Conservation (phyloP, 345 rosid genomes). For the Dipteronia sinensis region DNA sequence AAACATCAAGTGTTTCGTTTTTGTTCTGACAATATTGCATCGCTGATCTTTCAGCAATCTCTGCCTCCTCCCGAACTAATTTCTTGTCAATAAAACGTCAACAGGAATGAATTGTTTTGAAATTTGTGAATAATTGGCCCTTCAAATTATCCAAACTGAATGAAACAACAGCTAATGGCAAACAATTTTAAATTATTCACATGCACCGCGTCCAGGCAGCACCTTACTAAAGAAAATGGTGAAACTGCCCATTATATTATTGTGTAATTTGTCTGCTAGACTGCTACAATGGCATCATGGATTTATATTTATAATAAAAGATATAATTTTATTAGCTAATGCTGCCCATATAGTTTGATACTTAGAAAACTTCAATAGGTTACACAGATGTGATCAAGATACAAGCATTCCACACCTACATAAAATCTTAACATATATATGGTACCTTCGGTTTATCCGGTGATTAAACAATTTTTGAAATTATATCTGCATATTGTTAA, state of each 20-base stretch:
- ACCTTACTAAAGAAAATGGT: not conserved
- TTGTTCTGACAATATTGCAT: slow-evolving; percentile 72
- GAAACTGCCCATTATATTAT: not conserved
- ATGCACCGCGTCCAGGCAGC: not conserved
- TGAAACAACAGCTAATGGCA: not conserved
- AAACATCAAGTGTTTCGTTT: slow-evolving; percentile 65
- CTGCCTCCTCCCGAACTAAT: slow-evolving; percentile 60
- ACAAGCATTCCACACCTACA: not conserved
- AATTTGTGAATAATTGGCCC: not conserved
- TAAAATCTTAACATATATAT: slow-evolving; percentile 5
- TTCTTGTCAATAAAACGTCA: slow-evolving; percentile 37
- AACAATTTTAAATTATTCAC: not conserved
- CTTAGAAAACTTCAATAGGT: not conserved
- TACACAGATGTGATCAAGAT: not conserved
- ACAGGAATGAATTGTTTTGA: not conserved
- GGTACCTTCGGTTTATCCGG: slow-evolving; percentile 91
- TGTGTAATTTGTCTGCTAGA: too few species aligned
- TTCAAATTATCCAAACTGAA: not conserved
- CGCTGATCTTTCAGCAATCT: slow-evolving; percentile 67
- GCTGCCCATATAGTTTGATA: not conserved
- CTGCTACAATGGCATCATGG: not conserved
- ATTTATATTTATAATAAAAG: not conserved
- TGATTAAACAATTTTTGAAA: slow-evolving; percentile 86
- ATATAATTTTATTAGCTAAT: not conserved
- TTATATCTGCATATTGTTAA: slow-evolving; percentile 79